Evolutionary conservation across 441 rosid species (phyloP), one percentile per base, ranked within the genome.

Genomic region (Gossypium trilobum): DNA sequence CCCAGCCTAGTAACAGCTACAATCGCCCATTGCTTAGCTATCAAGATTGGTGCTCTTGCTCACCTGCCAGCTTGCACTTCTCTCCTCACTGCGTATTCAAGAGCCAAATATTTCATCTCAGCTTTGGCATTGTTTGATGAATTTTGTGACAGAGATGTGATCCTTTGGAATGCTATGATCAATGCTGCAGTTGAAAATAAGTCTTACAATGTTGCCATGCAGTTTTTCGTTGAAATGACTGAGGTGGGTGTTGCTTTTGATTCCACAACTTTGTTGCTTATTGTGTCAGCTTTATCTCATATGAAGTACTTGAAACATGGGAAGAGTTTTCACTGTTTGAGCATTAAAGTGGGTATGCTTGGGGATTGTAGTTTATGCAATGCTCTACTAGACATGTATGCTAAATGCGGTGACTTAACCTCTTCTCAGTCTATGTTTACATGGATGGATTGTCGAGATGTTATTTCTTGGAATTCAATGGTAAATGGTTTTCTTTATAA

Each of bases 401-500:
- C 88, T 33, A 81, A 88, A 83, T 80, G 82, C 0, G 74, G 85
- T 1, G 86, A 84, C 70, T 76, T 87, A 73, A 61, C 72, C 66
- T 83, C 87, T 0, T 78, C 87, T 0, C 84, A 81, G 75, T 31
- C 68, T 42, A 62, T 79, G 65, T 84, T 85, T 29, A 16, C 27
- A 10, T 72, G 75, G 65, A 82, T 82, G 84, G 79, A 62, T 16
- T 48, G 22, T 17, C 78, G 80, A 78, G 91, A 85, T 44, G 54
- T 73, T 67, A 76, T 88, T 58, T 78, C 91, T 74, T 88, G 91
- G 93, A 88, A 88, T 76, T 79, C 91, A 1, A 68, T 85, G 20
- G n/a, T 82, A 73, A 83, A 83, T n/a, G 85, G 84, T 54, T 84
- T 81, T 81, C 85, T 83, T 76, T 73, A 68, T 48, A 84, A 68